A percentile compares a stretch with the other conserved stretches of the same genome.
Conservation (phyloP, 495 filamentous ascomycete genomes). For the Penicillium silybi region DNA sequence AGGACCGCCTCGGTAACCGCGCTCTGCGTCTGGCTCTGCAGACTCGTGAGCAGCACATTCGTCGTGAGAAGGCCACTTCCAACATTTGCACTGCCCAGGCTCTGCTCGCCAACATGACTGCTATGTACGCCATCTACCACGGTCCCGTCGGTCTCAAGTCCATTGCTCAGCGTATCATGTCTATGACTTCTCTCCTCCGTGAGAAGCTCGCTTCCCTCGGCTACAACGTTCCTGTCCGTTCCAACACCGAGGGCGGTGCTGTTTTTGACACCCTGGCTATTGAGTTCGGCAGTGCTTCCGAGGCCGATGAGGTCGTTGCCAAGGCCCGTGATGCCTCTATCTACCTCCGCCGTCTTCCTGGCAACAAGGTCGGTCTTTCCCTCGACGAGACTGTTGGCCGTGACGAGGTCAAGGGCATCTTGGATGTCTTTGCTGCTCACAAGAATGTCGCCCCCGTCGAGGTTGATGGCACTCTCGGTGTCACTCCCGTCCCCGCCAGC, state of each 20-base stretch:
- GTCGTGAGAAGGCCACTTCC: slow-evolving; percentile 96
- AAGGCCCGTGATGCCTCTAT: slow-evolving; percentile 51
- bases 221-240: slow-evolving; percentile 55
- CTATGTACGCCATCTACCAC: slow-evolving; percentile 97
- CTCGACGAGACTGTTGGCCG: slow-evolving; percentile 68
- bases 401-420: slow-evolving; percentile 57
- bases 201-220: slow-evolving; percentile 63
- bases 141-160: slow-evolving; percentile 79
- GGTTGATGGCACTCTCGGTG: slow-evolving; percentile 42
- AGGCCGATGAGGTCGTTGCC: slow-evolving; percentile 48
- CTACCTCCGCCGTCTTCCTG: slow-evolving; percentile 61
- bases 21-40: slow-evolving; percentile 90
- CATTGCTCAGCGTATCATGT: slow-evolving; percentile 76
- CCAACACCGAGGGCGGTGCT: slow-evolving; percentile 50
- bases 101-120: slow-evolving; percentile 92
- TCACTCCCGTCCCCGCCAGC: slow-evolving; percentile 50
- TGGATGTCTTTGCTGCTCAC: slow-evolving; percentile 52
- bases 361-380: slow-evolving; percentile 61
- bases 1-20: slow-evolving; percentile 78
- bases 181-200: slow-evolving; percentile 66
- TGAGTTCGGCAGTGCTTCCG: slow-evolving; percentile 38
- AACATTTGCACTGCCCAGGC: slow-evolving; percentile 99
- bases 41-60: slow-evolving; percentile 95
- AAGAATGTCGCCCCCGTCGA: slow-evolving; percentile 31
- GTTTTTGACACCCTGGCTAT: slow-evolving; percentile 83